Conservation (phyloP, 495 filamentous ascomycete genomes). For the Penicillium bialowiezense region DNA sequence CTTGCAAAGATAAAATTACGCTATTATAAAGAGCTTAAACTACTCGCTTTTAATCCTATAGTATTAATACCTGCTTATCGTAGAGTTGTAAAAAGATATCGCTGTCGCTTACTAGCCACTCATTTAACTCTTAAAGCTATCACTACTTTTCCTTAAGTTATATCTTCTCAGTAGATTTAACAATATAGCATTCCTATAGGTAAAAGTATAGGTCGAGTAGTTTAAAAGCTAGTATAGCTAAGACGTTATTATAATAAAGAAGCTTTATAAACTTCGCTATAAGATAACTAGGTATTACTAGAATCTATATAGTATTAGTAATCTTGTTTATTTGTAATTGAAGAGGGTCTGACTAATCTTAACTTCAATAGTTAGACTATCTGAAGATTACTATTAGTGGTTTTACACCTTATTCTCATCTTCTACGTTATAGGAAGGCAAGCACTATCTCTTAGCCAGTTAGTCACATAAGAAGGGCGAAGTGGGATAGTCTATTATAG, state of each 20-base stretch:
- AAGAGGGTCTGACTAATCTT: background rate
- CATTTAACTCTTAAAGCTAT: slow-evolving; percentile 1
- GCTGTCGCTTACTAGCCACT: slow-evolving; percentile 6
- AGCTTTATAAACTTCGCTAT: background rate
- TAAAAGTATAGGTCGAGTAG: slow-evolving; percentile 2
- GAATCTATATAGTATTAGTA: background rate
- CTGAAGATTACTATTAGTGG: background rate
- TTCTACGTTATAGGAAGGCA: background rate
- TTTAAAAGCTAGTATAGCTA: background rate
- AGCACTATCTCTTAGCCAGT: background rate
- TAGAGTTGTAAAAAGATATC: slow-evolving; percentile 1
- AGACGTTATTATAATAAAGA: background rate
- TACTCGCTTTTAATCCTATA: slow-evolving; percentile 2
- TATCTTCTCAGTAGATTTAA: slow-evolving; percentile 3
- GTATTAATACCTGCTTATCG: background rate
- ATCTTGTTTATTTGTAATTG: background rate
- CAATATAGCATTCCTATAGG: background rate
- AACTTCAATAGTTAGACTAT: background rate
- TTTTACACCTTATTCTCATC: background rate
- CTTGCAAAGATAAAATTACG: slow-evolving; percentile 1
- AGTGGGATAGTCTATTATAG: background rate
- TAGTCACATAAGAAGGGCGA: background rate
- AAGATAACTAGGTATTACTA: background rate
- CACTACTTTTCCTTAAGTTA: background rate
- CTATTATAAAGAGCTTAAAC: background rate